These are phyloP conservation scores for Camelina laxa DNA, from an alignment of 345 rosid genomes.

Conservation along the genomic window DNA sequence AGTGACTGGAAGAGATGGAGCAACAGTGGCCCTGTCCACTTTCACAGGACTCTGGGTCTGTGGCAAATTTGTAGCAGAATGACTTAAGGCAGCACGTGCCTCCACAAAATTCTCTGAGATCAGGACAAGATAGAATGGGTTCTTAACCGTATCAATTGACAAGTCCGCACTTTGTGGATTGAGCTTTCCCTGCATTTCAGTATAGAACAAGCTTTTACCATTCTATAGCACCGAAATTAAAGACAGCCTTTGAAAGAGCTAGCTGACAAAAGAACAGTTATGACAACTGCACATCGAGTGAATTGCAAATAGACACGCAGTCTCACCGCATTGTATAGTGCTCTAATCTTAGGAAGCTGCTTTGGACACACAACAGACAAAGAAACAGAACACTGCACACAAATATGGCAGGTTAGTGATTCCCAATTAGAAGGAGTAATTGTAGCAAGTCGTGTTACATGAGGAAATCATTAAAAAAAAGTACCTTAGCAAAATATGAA, in stretches of 20 bases:
- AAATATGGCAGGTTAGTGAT: slow-evolving; percentile 42
- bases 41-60: slow-evolving; percentile 78
- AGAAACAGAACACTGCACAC: slow-evolving; percentile 77
- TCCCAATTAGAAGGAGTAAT: neutral
- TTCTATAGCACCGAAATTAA: slow-evolving; percentile 23
- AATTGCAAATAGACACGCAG: slow-evolving; percentile 18
- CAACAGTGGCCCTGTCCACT: slow-evolving; percentile 69
- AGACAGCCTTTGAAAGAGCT: slow-evolving; percentile 19
- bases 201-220: slow-evolving; percentile 27
- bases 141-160: slow-evolving; percentile 65
- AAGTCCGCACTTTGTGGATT: slow-evolving; percentile 70
- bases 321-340: slow-evolving; percentile 85
- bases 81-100: slow-evolving; percentile 87
- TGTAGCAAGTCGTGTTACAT: slow-evolving; percentile 19
- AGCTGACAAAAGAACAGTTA: slow-evolving; percentile 20
- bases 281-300: slow-evolving; percentile 11
- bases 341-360: slow-evolving; percentile 82
- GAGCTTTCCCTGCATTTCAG: slow-evolving; percentile 71
- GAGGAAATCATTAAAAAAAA: slow-evolving; percentile 17
- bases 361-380: slow-evolving; percentile 89
- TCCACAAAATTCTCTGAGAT: slow-evolving; percentile 91
- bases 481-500: slow-evolving; percentile 73
- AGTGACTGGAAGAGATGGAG: slow-evolving; percentile 59
- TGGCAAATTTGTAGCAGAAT: slow-evolving; percentile 68
- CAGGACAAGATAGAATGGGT: slow-evolving; percentile 78